Base-by-base conservation (phyloP, 192 early-diverging fungal genomes). In the Gorgonomyces haynaldii region DNA sequence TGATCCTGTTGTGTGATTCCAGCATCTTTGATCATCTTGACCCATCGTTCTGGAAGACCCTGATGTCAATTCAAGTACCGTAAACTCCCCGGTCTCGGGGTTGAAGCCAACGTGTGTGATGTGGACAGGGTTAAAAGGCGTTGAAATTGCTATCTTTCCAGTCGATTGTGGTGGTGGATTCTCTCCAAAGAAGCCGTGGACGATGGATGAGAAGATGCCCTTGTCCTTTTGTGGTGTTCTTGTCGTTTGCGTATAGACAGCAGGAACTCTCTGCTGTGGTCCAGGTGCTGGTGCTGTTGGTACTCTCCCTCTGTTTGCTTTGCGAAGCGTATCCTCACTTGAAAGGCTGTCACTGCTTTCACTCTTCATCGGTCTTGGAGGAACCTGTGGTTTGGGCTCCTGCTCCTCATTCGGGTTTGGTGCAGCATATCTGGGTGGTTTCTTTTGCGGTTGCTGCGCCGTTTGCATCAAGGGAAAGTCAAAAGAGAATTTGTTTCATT, bases 71-170 rank as follows among this genome's bases (percentile, higher is more conserved):
- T 22, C 8, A 50, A 12, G 9, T 45, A 78, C 67, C 19, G 68
- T 70, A 19, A 69, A 67, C 71, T 98, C 91, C 30, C 91, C 92
- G 28, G 89, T 93, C 42, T 89, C 89, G 50, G 84, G 82, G 61
- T 98, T 91, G 61, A 88, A 98, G 4, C 95, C 95, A 37, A 96
- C 95, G 61, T 98, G 95, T 17, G 92, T 96, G 34, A 98, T 72
- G 67, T 98, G 95, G 30, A 93, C 83, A 13, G 95, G 84, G 58
- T 96, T 96, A 66, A 88, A 98, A 2, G 95, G 95, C 19, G 78
- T 78, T 12, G 89, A 92, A 47, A 98, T 96, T 2, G 28, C 24
- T 12, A 26, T 84, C 54, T 82, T 76, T 28, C 23, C 5, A 22
- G 26, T 28, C 29, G 25, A 8, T 25, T 43, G 25, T 43, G 25